A percentile compares a stretch with the other conserved stretches of the same genome.
These are phyloP conservation scores for Pseudogymnoascus sp. DNA, from an alignment of 2,329 filamentous ascomycete species.

Conservation along the genomic window DNA sequence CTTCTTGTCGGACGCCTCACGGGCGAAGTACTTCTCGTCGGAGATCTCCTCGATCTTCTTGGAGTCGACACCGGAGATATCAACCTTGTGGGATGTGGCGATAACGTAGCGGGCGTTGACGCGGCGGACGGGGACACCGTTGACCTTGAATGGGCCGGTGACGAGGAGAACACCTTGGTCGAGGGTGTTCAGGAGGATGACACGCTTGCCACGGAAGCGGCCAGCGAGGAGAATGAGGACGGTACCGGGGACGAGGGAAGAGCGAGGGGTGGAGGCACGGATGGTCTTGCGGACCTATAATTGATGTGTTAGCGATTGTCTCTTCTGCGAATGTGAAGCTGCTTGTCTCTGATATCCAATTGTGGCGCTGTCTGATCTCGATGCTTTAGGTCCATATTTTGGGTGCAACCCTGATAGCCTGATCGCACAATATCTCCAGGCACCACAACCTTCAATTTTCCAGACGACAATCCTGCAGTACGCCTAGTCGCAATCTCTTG, in stretches of 20 bases:
- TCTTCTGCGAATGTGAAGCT: neutral
- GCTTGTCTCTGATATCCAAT: constrained; percentile 1
- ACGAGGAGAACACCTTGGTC: constrained; percentile 97
- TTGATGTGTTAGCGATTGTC: constrained; percentile 21
- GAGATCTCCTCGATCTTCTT: constrained; percentile 79
- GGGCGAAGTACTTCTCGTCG: constrained; percentile 83
- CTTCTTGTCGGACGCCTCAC: constrained; percentile 94
- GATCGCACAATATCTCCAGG: constrained; percentile 7
- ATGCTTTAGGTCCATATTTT: neutral
- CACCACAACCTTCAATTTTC: constrained; percentile 9
- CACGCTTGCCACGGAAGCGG: constrained; percentile 99
- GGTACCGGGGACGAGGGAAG: constrained; percentile 86
- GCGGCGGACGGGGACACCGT: constrained; percentile 94
- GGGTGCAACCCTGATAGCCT: constrained; percentile 3
- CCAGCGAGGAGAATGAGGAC: constrained; percentile 98
- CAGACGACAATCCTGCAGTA: neutral
- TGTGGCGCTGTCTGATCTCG: neutral
- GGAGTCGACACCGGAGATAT: constrained; percentile 77
- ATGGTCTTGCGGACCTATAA: constrained; percentile 86
- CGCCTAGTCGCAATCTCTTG: constrained; percentile 6
- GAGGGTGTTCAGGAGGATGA: constrained; percentile 96
- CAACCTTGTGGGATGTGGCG: constrained; percentile 78
- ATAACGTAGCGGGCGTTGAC: constrained; percentile 93
- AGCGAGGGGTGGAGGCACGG: constrained; percentile 78
- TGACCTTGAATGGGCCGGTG: constrained; percentile 99